Evolutionary conservation across 106 monocot genomes (phyloP).

Genomic region (Platanthera zijinensis): DNA sequence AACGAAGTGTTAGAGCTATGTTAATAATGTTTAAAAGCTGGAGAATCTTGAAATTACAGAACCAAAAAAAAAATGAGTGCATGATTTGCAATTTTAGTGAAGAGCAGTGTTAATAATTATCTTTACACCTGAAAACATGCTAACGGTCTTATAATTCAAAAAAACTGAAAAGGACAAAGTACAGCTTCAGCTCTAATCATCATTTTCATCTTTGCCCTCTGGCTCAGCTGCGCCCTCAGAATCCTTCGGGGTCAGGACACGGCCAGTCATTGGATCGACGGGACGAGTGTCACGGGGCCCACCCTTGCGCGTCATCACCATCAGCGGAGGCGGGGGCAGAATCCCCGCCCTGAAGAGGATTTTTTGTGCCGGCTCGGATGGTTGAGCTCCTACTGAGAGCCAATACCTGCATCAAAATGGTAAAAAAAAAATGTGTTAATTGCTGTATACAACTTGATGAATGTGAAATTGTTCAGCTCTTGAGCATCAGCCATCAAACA

Average conservation of each 20-base stretch:
- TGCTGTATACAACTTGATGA: not conserved
- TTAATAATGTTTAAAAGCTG: too few relatives aligned
- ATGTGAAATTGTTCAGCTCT: not conserved
- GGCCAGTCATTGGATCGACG: conserved; percentile 67
- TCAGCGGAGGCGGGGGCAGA: conserved; percentile 78
- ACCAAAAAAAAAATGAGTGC: too few relatives aligned
- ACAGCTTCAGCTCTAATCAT: not conserved
- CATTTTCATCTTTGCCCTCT: not conserved
- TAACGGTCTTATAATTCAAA: too few relatives aligned
- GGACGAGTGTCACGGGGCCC: conserved; percentile 62
- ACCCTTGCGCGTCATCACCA: conserved; percentile 62
- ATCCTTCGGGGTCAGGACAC: conserved; percentile 18
- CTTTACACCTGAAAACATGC: too few relatives aligned
- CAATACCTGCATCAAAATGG: conserved; percentile 50
- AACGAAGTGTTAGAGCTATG: too few relatives aligned
- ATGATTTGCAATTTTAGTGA: too few relatives aligned
- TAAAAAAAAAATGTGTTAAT: conserved; percentile 5
- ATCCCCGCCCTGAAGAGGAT: conserved; percentile 82
- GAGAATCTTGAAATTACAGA: too few relatives aligned
- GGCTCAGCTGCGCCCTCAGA: not conserved
- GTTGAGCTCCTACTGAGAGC: conserved; percentile 88
- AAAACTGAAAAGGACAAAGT: too few relatives aligned
- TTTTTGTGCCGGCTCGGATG: conserved; percentile 76
- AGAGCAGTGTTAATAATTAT: too few relatives aligned
- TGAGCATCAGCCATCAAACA: not conserved